Conservation (phyloP, 2,329 filamentous ascomycete species). For the Ceratocystis destructans region DNA sequence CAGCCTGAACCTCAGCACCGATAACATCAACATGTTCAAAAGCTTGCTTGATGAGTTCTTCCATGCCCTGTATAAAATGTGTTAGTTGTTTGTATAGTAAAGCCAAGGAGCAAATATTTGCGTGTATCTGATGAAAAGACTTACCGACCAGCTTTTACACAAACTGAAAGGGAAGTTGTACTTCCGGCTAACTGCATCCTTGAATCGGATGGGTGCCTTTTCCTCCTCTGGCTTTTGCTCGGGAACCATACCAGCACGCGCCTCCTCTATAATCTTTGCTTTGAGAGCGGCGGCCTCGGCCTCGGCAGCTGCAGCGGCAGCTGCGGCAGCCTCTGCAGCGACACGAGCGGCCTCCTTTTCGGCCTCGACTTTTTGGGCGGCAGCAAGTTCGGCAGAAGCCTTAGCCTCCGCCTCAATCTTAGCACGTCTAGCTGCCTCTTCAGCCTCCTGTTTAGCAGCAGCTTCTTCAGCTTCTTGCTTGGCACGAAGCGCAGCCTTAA, state of each 20-base stretch:
- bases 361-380: constrained; percentile 28
- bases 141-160: constrained; percentile 71
- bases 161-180: constrained; percentile 84
- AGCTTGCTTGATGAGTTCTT: constrained; percentile 72
- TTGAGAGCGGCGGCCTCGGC: constrained; percentile 38
- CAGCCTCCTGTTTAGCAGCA: constrained; percentile 20
- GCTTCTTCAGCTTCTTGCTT: constrained; percentile 29
- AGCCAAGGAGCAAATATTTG: neutral
- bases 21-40: constrained; percentile 67
- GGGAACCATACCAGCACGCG: constrained; percentile 36
- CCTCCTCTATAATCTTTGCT: constrained; percentile 43
- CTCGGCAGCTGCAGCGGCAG: constrained; percentile 33
- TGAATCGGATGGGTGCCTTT: constrained; percentile 71
- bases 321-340: constrained; percentile 27
- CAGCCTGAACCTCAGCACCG: constrained; percentile 60
- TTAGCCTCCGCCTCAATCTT: constrained; percentile 22
- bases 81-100: neutral
- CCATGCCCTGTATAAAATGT: constrained; percentile 53
- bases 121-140: constrained; percentile 25
- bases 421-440: constrained; percentile 22
- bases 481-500: constrained; percentile 26
- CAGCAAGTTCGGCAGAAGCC: constrained; percentile 30
- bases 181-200: constrained; percentile 80
- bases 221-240: constrained; percentile 39
- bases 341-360: constrained; percentile 28